These are phyloP conservation scores for Salicornia ramosissima DNA, from an alignment of 148 eudicot genomes.

Conservation along the genomic window DNA sequence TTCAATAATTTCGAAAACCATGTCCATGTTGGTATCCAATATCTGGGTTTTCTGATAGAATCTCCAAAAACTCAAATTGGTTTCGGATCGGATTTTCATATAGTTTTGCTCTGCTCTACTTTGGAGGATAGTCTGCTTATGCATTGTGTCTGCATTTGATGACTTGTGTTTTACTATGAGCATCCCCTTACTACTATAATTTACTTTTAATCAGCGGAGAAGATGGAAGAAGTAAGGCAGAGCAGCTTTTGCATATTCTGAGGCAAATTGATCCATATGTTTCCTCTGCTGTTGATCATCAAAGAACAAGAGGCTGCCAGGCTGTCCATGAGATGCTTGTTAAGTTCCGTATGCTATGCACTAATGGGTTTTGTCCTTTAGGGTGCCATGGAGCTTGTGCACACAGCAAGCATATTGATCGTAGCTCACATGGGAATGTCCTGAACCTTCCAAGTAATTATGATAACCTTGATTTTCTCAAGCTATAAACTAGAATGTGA, in stretches of 20 bases:
- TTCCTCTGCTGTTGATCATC: constrained; percentile 79
- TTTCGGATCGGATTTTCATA: no score
- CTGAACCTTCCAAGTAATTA: constrained; percentile 67
- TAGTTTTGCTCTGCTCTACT: no score
- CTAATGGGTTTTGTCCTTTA: constrained; percentile 72
- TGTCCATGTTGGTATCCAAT: no score
- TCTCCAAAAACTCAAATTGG: no score
- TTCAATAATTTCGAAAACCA: no score
- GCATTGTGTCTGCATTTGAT: neutral
- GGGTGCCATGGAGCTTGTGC: constrained; percentile 85
- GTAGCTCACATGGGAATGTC: constrained; percentile 43
- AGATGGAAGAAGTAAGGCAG: constrained; percentile 96
- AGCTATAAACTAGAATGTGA: neutral
- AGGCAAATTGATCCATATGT: constrained; percentile 86
- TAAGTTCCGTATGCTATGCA: constrained; percentile 75
- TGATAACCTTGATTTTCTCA: constrained; percentile 7
- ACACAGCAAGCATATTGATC: constrained; percentile 65
- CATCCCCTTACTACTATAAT: constrained; percentile 10
- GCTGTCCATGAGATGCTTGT: constrained; percentile 82
- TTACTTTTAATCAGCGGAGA: constrained; percentile 69
- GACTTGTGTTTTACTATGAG: neutral
- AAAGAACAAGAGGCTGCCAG: constrained; percentile 84
- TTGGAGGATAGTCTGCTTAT: neutral
- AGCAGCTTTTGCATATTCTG: constrained; percentile 81
- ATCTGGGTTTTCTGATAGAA: no score